A percentile compares a stretch with the other conserved stretches of the same genome.
Evolutionary conservation across 352 stramenopile genomes (phyloP).

Genomic region (Globisporangium barbulae): DNA sequence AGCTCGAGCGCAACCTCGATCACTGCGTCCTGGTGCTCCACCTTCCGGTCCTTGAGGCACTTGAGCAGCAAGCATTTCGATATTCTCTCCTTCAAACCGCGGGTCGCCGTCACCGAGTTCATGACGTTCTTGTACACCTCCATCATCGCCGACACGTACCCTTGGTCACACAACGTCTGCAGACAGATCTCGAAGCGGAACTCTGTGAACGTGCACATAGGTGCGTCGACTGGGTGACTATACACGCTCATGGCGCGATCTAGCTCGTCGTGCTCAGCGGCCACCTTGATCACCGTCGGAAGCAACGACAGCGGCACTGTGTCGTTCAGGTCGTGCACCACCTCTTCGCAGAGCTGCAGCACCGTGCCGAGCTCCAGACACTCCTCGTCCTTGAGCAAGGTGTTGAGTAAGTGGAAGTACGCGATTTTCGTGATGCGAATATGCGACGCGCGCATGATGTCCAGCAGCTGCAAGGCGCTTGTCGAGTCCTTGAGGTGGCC

Average conservation of each 20-base stretch:
- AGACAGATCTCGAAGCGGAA: conserved; percentile 69
- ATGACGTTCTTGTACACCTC: conserved; percentile 54
- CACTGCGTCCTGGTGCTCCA: conserved; percentile 22
- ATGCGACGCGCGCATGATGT: conserved; percentile 26
- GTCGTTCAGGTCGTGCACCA: conserved; percentile 35
- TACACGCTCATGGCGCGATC: conserved; percentile 69
- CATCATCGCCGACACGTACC: conserved; percentile 48
- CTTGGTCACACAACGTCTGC: conserved; percentile 47
- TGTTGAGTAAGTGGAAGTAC: conserved; percentile 59
- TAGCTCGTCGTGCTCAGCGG: conserved; percentile 46
- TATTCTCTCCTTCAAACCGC: conserved; percentile 45
- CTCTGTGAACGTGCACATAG: conserved; percentile 46
- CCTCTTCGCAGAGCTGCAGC: conserved; percentile 51
- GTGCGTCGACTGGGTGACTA: conserved; percentile 28
- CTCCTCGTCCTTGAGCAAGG: conserved; percentile 50
- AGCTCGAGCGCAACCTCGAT: conserved; percentile 24
- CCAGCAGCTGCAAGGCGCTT: conserved; percentile 30
- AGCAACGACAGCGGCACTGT: conserved; percentile 50
- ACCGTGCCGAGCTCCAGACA: conserved; percentile 44
- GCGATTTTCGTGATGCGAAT: conserved; percentile 45
- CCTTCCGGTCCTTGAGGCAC: conserved; percentile 36
- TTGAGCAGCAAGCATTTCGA: conserved; percentile 64
- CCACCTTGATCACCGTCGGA: conserved; percentile 55
- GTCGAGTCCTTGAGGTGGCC: conserved; percentile 40
- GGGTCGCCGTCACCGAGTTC: conserved; percentile 28